A percentile compares a stretch with the other conserved stretches of the same genome.
Evolutionary conservation across 2,329 filamentous ascomycete genomes (phyloP).

Genomic region (Ascochyta koolunga): DNA sequence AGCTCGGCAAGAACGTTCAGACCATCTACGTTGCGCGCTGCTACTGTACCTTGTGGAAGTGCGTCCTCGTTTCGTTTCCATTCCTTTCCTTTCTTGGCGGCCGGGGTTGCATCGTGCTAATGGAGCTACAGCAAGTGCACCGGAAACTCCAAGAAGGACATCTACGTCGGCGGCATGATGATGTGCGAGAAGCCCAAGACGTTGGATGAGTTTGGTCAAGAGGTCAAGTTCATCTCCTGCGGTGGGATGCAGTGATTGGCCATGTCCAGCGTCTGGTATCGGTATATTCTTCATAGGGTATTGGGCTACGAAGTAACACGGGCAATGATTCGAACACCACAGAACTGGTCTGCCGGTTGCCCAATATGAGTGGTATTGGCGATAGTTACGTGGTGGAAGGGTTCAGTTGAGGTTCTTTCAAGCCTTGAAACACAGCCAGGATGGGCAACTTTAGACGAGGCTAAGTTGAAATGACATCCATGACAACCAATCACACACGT

Average conservation of each 20-base stretch:
- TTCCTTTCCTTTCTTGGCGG: background rate
- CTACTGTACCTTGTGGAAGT: constrained; percentile 17
- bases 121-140: background rate
- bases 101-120: background rate
- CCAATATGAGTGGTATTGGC: no score
- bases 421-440: no score
- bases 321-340: no score
- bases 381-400: no score
- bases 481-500: no score
- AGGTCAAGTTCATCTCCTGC: constrained; percentile 11
- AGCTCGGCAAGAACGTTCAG: background rate
- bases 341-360: no score
- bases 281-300: no score
- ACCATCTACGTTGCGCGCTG: constrained; percentile 14
- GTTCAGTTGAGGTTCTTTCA: no score
- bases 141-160: background rate
- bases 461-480: no score
- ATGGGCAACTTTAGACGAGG: no score
- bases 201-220: background rate
- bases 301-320: no score
- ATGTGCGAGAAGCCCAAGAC: constrained; percentile 11
- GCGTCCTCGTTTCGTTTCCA: background rate
- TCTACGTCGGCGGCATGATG: constrained; percentile 16
- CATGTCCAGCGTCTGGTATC: background rate
- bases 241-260: constrained; percentile 1